Evolutionary conservation across 208 protist genomes (phyloP).

Genomic region (Leishmania tropica): DNA sequence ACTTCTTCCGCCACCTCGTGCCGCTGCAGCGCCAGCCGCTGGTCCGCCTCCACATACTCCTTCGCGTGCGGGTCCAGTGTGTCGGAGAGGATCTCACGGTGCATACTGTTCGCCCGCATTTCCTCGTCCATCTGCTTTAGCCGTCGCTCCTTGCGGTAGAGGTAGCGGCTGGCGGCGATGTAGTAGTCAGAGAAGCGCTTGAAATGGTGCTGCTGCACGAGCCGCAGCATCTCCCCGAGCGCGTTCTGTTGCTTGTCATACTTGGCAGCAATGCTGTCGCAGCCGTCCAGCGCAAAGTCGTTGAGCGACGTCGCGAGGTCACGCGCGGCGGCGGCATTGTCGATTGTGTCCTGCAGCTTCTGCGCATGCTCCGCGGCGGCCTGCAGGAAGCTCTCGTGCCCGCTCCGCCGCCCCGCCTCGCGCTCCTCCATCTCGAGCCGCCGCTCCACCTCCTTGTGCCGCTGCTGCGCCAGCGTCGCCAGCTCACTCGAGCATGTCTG

Average conservation of each 20-base stretch:
- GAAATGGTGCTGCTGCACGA: slow-evolving; percentile 88
- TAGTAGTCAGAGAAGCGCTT: slow-evolving; percentile 91
- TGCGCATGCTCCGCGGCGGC: slow-evolving; percentile 72
- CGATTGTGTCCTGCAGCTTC: slow-evolving; percentile 82
- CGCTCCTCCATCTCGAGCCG: slow-evolving; percentile 85
- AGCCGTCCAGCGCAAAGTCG: slow-evolving; percentile 89
- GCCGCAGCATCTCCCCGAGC: slow-evolving; percentile 75
- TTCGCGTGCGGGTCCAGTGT: slow-evolving; percentile 78
- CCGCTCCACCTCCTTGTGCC: slow-evolving; percentile 74
- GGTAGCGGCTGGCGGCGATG: slow-evolving; percentile 78
- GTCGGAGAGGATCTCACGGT: slow-evolving; percentile 73
- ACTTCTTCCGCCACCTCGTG: slow-evolving; percentile 78
- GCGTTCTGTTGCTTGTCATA: slow-evolving; percentile 89
- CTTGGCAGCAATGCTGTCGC: slow-evolving; percentile 82
- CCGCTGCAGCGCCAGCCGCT: slow-evolving; percentile 45
- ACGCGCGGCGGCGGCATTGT: slow-evolving; percentile 74
- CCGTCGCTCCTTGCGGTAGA: slow-evolving; percentile 84
- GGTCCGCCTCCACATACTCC: slow-evolving; percentile 72
- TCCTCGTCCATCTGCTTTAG: slow-evolving; percentile 75
- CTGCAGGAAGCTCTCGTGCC: slow-evolving; percentile 79
- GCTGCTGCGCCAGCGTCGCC: slow-evolving; percentile 56
- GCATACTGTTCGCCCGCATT: slow-evolving; percentile 75
- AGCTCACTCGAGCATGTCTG: slow-evolving; percentile 75
- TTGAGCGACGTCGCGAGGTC: slow-evolving; percentile 84
- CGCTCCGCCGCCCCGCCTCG: slow-evolving; percentile 80